Evolutionary conservation across 495 filamentous ascomycete species (phyloP).

Genomic region (Sphaerosporella brunnea): DNA sequence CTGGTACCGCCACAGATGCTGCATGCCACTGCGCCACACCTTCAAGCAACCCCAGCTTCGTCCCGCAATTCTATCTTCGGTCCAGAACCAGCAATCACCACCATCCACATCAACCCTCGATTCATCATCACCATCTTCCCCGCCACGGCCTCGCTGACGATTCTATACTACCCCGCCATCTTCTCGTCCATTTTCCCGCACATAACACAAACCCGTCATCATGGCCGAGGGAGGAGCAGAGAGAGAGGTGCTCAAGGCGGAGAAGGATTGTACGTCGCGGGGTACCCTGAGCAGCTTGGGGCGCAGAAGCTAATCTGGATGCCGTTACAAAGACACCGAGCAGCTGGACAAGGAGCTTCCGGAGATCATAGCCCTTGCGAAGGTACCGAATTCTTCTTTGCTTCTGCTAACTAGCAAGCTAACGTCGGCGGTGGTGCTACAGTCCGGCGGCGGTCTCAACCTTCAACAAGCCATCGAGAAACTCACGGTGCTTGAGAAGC

Average conservation of each 20-base stretch:
- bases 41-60: not conserved
- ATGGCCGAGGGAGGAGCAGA: constrained; percentile 17
- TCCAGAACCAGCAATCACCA: not conserved
- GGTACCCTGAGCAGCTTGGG: constrained; percentile 2
- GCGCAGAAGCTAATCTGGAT: not conserved
- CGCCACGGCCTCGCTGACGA: not conserved
- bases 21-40: constrained; percentile 1
- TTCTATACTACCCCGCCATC: not conserved
- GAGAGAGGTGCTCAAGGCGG: constrained; percentile 32
- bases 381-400: constrained; percentile 36
- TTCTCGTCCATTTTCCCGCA: not conserved
- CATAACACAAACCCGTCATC: not conserved
- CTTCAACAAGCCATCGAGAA: constrained; percentile 79
- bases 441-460: constrained; percentile 39
- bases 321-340: no score
- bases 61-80: no score
- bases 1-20: not conserved
- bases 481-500: constrained; percentile 77
- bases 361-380: constrained; percentile 69
- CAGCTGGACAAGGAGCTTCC: constrained; percentile 81
- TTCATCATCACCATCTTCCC: constrained; percentile 1
- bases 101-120: constrained; percentile 5
- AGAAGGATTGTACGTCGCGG: constrained; percentile 38
- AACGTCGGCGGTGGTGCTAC: constrained; percentile 10
- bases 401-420: not conserved